A percentile compares a stretch with the other conserved stretches of the same genome.
phyloP scores from a whole-genome alignment of 2,329 filamentous ascomycete species.

The Calonectria multiphialidica region DNA sequence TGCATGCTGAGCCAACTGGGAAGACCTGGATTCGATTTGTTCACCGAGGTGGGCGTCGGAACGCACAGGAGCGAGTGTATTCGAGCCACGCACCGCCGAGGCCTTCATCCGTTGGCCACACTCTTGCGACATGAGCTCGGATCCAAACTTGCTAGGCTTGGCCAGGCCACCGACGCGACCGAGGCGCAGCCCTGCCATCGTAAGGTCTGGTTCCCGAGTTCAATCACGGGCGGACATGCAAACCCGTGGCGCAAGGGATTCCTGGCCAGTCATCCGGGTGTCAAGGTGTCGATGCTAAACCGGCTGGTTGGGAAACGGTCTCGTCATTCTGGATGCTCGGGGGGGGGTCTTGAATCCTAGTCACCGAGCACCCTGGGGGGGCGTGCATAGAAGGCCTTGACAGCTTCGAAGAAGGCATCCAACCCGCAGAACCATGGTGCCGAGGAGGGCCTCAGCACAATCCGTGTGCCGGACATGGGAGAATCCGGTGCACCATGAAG shows the following conservation, averaged over 20 bases:
- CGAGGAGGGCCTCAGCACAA: conserved; percentile 9
- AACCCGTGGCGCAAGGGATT: conserved; percentile 12
- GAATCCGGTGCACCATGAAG: neutral
- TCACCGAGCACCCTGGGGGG: conserved; percentile 4
- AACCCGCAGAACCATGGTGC: conserved; percentile 1
- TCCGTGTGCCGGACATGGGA: conserved; percentile 3
- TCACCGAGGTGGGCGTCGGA: conserved; percentile 27
- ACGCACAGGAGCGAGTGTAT: conserved; percentile 4
- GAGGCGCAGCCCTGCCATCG: conserved; percentile 11
- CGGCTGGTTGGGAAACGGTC: conserved; percentile 19
- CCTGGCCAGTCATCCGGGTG: conserved; percentile 11
- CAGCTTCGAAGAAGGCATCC: conserved; percentile 12
- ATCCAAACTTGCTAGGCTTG: conserved; percentile 11
- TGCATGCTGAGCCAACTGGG: conserved; percentile 13
- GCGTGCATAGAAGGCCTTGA: conserved; percentile 18
- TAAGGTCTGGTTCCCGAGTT: conserved; percentile 10
- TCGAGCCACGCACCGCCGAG: neutral
- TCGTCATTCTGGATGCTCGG: neutral
- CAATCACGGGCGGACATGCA: conserved; percentile 7
- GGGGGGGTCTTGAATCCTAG: conserved; percentile 1
- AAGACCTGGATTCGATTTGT: conserved; percentile 1
- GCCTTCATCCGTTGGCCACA: conserved; percentile 5
- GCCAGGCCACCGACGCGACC: neutral
- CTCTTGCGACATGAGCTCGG: conserved; percentile 14
- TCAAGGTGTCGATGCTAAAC: conserved; percentile 19